Evolutionary conservation across 2,329 filamentous ascomycete genomes (phyloP), one percentile per base, ranked within the genome.

Genomic region (Parafenestella ontariensis): DNA sequence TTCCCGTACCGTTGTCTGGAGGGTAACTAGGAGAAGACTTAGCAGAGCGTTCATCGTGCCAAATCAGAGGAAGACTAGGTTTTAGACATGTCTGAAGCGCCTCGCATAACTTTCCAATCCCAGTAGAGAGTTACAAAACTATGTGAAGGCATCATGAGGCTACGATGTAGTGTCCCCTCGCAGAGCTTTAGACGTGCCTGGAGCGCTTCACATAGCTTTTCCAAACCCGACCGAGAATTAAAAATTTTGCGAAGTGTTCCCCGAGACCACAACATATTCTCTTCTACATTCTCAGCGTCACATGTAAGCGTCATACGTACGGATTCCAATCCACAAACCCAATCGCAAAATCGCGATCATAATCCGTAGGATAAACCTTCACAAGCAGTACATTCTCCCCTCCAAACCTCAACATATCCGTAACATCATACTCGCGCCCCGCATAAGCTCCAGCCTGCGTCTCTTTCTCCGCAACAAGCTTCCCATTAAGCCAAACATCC

Each of bases 241-340:
- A n/a, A n/a, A n/a, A n/a, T n/a, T n/a, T n/a, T 4, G 2, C 9
- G 15, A 6, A n/a, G 15, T 6, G 29, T 26, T 2, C 28, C 82
- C 0, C 24, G 24, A n/a, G n/a, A n/a, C n/a, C n/a, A n/a, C n/a
- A n/a, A n/a, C n/a, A n/a, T n/a, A n/a, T n/a, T n/a, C n/a, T n/a
- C n/a, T n/a, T n/a, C n/a, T n/a, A n/a, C n/a, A n/a, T n/a, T n/a
- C n/a, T n/a, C n/a, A n/a, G n/a, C n/a, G n/a, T n/a, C n/a, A n/a
- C n/a, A n/a, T n/a, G n/a, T n/a, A n/a, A n/a, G n/a, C n/a, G 28
- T 31, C 1, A 9, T 13, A 31, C 28, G 13, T 11, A 13, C 11
- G 84, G 84, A 49, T 87, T 87, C 85, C 85, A 87, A 61, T 87
- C 85, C 0, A 85, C 81, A 50, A 86, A 88, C 0, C 84, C 84